Percentiles rank a stretch among this genome's conserved stretches.
phyloP scores from a whole-genome alignment of 73 alveolate species.

The Tetrahymena malaccensis region DNA sequence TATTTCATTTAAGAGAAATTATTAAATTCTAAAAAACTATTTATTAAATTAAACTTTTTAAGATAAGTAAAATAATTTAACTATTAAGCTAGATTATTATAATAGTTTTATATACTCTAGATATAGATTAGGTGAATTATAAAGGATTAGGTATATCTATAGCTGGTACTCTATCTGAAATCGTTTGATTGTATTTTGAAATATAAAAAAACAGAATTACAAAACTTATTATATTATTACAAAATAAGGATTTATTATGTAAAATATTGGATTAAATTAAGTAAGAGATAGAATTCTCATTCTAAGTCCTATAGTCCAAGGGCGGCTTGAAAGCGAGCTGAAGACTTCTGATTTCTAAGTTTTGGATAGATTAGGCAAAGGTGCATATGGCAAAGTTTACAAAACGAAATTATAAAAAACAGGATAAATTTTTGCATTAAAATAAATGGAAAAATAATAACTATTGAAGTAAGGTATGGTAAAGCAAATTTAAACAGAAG shows the following conservation, averaged over 20 bases:
- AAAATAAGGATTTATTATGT: background rate
- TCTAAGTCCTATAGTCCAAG: constrained; percentile 27
- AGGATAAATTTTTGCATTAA: constrained; percentile 67
- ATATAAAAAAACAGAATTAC: too few species aligned
- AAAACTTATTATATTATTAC: background rate
- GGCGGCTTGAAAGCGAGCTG: constrained; percentile 33
- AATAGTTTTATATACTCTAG: too few species aligned
- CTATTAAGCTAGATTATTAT: too few species aligned
- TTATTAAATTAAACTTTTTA: too few species aligned
- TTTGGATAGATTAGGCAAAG: constrained; percentile 33
- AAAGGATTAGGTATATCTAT: too few species aligned
- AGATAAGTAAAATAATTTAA: too few species aligned
- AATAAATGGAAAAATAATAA: constrained; percentile 63
- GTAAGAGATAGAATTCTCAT: constrained; percentile 34
- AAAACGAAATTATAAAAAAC: constrained; percentile 67
- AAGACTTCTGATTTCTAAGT: constrained; percentile 27
- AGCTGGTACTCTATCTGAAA: background rate
- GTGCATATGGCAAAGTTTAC: constrained; percentile 81
- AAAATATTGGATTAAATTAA: constrained; percentile 4
- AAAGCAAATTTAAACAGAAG: constrained; percentile 68
- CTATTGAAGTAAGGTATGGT: constrained; percentile 55
- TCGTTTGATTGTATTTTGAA: background rate
- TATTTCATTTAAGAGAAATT: background rate
- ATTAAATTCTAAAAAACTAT: background rate
- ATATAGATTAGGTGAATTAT: too few species aligned